A percentile compares a stretch with the other conserved stretches of the same genome.
phyloP scores from a whole-genome alignment of 2,329 filamentous ascomycete species.

The Colletotrichum tanaceti region DNA sequence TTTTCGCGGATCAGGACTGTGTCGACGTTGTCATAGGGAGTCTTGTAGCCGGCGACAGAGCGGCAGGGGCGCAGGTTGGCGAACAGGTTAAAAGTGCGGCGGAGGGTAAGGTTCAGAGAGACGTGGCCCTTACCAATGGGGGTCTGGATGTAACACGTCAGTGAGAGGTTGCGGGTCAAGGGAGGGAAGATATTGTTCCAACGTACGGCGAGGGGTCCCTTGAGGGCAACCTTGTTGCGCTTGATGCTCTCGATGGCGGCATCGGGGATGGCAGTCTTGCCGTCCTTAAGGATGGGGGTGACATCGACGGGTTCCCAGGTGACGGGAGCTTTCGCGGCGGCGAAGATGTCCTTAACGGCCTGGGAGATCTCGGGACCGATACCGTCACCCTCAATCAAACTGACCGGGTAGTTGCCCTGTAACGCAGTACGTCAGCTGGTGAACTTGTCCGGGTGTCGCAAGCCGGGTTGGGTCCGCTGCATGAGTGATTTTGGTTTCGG shows the following conservation, averaged over 20 bases:
- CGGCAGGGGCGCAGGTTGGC: slow-evolving; percentile 98
- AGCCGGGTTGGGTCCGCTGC: slow-evolving; percentile 14
- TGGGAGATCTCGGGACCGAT: slow-evolving; percentile 98
- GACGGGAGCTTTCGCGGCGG: slow-evolving; percentile 92
- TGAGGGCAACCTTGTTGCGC: slow-evolving; percentile 96
- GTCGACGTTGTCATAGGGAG: slow-evolving; percentile 96
- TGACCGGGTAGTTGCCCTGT: slow-evolving; percentile 94
- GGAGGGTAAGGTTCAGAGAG: slow-evolving; percentile 97
- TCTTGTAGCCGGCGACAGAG: slow-evolving; percentile 97
- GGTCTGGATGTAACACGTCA: slow-evolving; percentile 41
- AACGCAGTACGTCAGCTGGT: slow-evolving; percentile 38
- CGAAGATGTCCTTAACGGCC: slow-evolving; percentile 99
- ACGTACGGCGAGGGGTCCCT: slow-evolving; percentile 93
- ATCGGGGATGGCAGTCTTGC: slow-evolving; percentile 94
- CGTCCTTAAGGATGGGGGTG: slow-evolving; percentile 91
- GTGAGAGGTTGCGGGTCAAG: not conserved
- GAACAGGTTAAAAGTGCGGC: slow-evolving; percentile 99
- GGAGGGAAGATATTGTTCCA: not conserved
- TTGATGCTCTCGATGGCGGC: slow-evolving; percentile 93
- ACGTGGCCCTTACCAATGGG: slow-evolving; percentile 94
- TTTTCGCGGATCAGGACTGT: slow-evolving; percentile 99
- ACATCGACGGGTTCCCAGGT: slow-evolving; percentile 98
- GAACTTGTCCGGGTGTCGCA: not conserved
- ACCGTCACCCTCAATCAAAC: slow-evolving; percentile 98
- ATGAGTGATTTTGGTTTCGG: slow-evolving; percentile 60